Conservation (phyloP, 2,329 filamentous ascomycete species). For the Neonectria faginata region DNA sequence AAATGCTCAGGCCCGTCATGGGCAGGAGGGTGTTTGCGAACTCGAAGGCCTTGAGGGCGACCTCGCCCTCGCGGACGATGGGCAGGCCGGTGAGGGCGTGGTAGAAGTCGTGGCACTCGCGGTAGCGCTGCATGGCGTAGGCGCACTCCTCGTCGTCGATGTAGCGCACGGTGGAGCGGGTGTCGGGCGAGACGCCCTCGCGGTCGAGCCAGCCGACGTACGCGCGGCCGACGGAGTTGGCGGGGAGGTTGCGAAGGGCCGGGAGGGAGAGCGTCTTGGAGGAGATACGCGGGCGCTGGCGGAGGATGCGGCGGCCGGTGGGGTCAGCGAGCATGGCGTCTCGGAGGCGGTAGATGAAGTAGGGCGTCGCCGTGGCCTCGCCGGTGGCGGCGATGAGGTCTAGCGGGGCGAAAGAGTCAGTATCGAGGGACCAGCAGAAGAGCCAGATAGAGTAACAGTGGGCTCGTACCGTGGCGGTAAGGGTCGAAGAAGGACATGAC, state of each 20-base stretch:
- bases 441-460: not conserved
- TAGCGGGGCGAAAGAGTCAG: slow-evolving; percentile 47
- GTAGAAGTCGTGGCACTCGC: slow-evolving; percentile 98
- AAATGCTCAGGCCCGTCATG: slow-evolving; percentile 90
- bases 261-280: slow-evolving; percentile 76
- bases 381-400: slow-evolving; percentile 96
- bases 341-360: slow-evolving; percentile 92
- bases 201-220: slow-evolving; percentile 94
- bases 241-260: slow-evolving; percentile 77
- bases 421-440: not conserved
- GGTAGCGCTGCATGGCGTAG: slow-evolving; percentile 98
- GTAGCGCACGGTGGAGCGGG: slow-evolving; percentile 83
- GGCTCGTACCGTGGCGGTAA: slow-evolving; percentile 74
- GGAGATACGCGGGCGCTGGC: slow-evolving; percentile 88
- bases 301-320: slow-evolving; percentile 90
- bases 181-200: slow-evolving; percentile 93
- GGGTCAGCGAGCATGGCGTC: slow-evolving; percentile 88
- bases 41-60: slow-evolving; percentile 98
- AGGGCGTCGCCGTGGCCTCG: slow-evolving; percentile 93
- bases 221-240: slow-evolving; percentile 80
- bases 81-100: slow-evolving; percentile 93
- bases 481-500: slow-evolving; percentile 78
- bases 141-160: slow-evolving; percentile 96
- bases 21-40: slow-evolving; percentile 94
- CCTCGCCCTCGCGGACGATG: slow-evolving; percentile 92